Percentiles rank a stretch among this genome's conserved stretches.
These are phyloP conservation scores for Clonostachys rhizophaga DNA, from an alignment of 2,329 filamentous ascomycete species.

Conservation along the genomic window DNA sequence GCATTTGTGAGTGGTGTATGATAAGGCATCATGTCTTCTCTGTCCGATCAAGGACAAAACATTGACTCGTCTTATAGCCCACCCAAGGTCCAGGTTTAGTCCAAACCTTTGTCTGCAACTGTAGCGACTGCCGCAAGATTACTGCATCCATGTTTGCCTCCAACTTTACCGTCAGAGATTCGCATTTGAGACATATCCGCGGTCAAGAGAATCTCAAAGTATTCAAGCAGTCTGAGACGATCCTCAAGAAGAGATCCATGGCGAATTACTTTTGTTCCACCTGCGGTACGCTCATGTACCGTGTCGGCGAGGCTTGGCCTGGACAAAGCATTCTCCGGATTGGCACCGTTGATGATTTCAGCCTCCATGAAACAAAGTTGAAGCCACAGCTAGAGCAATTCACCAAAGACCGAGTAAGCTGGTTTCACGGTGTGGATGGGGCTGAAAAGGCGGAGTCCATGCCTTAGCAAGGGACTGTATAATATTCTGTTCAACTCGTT, in stretches of 20 bases:
- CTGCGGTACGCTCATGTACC: constrained; percentile 59
- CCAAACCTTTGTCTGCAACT: constrained; percentile 53
- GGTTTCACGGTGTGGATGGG: constrained; percentile 25
- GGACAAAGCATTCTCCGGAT: constrained; percentile 44
- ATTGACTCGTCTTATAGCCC: constrained; percentile 22
- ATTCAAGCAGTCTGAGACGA: constrained; percentile 39
- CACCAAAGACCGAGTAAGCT: constrained; percentile 42
- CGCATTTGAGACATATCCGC: constrained; percentile 39
- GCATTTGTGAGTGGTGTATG: constrained; percentile 34
- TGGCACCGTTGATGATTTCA: constrained; percentile 59
- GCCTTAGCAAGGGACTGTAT: background rate
- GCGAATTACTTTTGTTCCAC: constrained; percentile 56
- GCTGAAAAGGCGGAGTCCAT: background rate
- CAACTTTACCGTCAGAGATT: constrained; percentile 46
- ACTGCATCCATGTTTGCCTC: constrained; percentile 59
- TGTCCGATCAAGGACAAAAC: too few relatives aligned
- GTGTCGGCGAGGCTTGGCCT: constrained; percentile 36
- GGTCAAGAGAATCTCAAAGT: constrained; percentile 43
- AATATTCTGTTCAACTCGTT: too few relatives aligned
- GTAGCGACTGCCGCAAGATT: constrained; percentile 57
- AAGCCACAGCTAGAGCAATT: constrained; percentile 49
- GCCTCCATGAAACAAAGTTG: constrained; percentile 49
- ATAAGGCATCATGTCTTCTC: too few relatives aligned
- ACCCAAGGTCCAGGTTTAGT: constrained; percentile 38
- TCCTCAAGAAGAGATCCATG: constrained; percentile 44